Base-by-base conservation (phyloP, 805 yeast genomes). In the Yamadazyma sp. region DNA sequence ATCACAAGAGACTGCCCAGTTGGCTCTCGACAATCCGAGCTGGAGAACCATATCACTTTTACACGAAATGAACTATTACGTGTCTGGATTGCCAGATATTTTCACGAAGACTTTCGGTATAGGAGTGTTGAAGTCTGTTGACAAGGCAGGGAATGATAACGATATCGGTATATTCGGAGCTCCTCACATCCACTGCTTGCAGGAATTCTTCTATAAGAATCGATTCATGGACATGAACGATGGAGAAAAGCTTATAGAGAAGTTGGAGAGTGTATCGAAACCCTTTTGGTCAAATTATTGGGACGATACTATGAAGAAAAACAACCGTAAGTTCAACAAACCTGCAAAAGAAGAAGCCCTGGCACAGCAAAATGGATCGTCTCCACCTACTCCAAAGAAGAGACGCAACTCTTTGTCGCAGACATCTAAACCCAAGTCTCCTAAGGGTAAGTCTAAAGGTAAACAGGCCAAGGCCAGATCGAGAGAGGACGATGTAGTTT, bases 11-110 rank as follows among this genome's bases (percentile, higher is more conserved):
- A 62, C 62, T 5, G 72, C 85, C 1, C 62, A 65, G 40, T 37
- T 56, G 16, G 85, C 87, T 0, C 52, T 82, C 21, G 44, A 55
- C 2, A 77, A 79, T 50, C 56, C 70, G 3, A 56, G 74, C 24
- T 82, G 88, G 88, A 64, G 78, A 49, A 68, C 78, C 0, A 67
- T 71, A 1, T 67, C 84, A 1, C 61, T 73, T 3, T 56, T 78
- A 14, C 89, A 82, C 53, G 89, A 82, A 53, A 81, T 82, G 85
- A 70, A 70, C 20, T 79, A 73, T 41, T 80, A 62, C 49, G 62
- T 80, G 3, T 20, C 55, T 1, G 71, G 71, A 3, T 48, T 80
- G 7, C 77, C 82, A 0, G 53, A 54, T 3, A 38, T 52, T 0
- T 73, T 71, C 35, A 58, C 64, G 9, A 53, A 58, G 15, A 52